These are phyloP conservation scores for Xanthoconium stramineum DNA, from an alignment of 768 basidiomycete genomes.

Conservation along the genomic window DNA sequence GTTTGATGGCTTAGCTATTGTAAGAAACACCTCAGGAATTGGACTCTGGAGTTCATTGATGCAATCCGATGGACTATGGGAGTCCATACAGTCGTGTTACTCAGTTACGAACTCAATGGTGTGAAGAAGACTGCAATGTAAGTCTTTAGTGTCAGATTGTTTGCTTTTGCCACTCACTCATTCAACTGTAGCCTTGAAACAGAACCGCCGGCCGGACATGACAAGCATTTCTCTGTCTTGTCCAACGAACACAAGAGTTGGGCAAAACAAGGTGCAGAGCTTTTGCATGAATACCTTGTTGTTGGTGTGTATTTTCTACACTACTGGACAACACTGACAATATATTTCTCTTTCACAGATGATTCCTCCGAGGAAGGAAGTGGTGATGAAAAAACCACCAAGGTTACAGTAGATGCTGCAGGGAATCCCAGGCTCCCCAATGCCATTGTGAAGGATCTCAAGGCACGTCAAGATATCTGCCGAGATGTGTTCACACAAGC, in stretches of 20 bases:
- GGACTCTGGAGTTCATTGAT: background rate
- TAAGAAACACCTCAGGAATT: background rate
- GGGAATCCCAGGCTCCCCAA: background rate
- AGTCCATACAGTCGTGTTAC: background rate
- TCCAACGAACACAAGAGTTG: background rate
- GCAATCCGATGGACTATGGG: background rate
- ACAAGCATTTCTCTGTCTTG: background rate
- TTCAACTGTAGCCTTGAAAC: background rate
- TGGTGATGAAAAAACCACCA: background rate
- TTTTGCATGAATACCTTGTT: background rate
- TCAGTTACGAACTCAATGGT: background rate
- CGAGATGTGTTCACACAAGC: background rate
- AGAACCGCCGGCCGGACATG: background rate
- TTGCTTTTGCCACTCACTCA: background rate
- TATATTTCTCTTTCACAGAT: background rate
- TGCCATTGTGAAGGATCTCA: background rate
- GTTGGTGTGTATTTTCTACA: background rate
- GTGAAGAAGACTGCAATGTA: background rate
- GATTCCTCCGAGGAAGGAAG: background rate
- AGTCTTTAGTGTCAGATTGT: background rate
- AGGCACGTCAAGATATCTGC: background rate
- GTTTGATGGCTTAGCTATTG: background rate
- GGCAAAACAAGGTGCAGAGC: background rate
- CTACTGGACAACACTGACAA: background rate
- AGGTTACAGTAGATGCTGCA: background rate